Base-by-base conservation (phyloP, 208 protist species). In the Leishmania lainsoni region DNA sequence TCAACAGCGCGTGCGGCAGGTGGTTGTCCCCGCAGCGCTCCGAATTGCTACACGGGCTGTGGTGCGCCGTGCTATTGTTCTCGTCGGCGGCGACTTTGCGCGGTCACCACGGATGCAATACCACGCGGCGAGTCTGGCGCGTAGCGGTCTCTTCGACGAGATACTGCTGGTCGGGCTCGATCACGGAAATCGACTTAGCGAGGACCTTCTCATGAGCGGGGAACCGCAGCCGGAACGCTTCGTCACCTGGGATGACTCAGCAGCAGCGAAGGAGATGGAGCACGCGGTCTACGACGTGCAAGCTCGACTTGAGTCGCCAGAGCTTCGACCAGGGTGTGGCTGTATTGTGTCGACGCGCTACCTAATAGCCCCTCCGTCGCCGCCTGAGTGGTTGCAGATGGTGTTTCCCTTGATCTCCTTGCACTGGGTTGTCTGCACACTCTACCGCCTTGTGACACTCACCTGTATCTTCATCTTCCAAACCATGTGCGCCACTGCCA, bases 21-120 rank as follows among this genome's bases (percentile, higher is more conserved):
- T 91, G 17, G 79, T 75, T 26, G 75, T 91, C 9, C 86, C 88
- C 1, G 80, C 86, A 0, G 74, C 88, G 5, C 79, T 89, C 59
- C 85, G 88, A 39, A 80, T 91, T 51, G 79, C 88, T n/a, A 91
- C 88, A 9, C 74, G 75, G 42, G 76, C 84, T 26, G 84, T 97
- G 10, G 75, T 91, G 76, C 90, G 89, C 14, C 88, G 91, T 14
- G 93, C 91, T 22, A 91, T 96, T 20, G 94, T 98, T 5, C 80
- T 97, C 12, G 96, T 98, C 32, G 93, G 94, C 52, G 96, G 96
- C 17, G 95, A 98, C 70, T 93, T 98, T 81, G 93, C 94, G 6
- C 82, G 93, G 6, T 95, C 91, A 9, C 96, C 96, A 6, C 90
- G 96, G 39, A 98, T 98, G 95, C 94, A 97, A 81, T 98, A 98